Evolutionary conservation across 169 alveolate genomes (phyloP).

Genomic region (Haemoproteus tartakovskyi): DNA sequence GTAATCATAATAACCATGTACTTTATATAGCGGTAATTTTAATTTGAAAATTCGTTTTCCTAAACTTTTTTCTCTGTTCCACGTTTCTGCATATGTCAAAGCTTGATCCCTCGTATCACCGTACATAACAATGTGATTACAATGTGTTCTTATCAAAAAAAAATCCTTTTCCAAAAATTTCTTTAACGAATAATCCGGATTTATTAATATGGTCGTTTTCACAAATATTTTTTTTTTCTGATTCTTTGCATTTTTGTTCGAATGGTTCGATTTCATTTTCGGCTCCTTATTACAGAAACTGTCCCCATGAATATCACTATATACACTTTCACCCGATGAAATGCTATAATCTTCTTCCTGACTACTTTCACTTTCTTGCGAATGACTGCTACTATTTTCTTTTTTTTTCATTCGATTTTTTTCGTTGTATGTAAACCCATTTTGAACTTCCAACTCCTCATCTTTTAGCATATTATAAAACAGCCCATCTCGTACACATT

Average conservation of each 20-base stretch:
- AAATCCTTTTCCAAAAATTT: slow-evolving; percentile 78
- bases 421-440: not conserved
- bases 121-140: slow-evolving; percentile 85
- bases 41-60: slow-evolving; percentile 76
- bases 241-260: not conserved
- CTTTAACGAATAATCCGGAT: slow-evolving; percentile 82
- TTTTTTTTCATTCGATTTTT: not conserved
- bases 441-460: not conserved
- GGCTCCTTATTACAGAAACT: not conserved
- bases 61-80: slow-evolving; percentile 71
- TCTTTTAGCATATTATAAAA: slow-evolving; percentile 46
- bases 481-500: slow-evolving; percentile 48
- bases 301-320: not conserved
- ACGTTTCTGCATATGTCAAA: slow-evolving; percentile 71
- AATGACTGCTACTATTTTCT: not conserved
- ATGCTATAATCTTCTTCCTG: not conserved
- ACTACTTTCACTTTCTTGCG: not conserved
- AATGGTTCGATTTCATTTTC: not conserved
- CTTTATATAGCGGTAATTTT: slow-evolving; percentile 63
- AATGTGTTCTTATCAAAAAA: slow-evolving; percentile 79
- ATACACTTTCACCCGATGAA: too few relatives aligned
- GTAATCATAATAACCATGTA: slow-evolving; percentile 44
- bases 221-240: slow-evolving; percentile 66
- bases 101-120: slow-evolving; percentile 83
- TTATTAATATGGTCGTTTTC: slow-evolving; percentile 77